Percentiles rank a stretch among this genome's conserved stretches.
These are phyloP conservation scores for Solanum hybrid DNA, from an alignment of 305 asterid genomes.

Conservation along the genomic window DNA sequence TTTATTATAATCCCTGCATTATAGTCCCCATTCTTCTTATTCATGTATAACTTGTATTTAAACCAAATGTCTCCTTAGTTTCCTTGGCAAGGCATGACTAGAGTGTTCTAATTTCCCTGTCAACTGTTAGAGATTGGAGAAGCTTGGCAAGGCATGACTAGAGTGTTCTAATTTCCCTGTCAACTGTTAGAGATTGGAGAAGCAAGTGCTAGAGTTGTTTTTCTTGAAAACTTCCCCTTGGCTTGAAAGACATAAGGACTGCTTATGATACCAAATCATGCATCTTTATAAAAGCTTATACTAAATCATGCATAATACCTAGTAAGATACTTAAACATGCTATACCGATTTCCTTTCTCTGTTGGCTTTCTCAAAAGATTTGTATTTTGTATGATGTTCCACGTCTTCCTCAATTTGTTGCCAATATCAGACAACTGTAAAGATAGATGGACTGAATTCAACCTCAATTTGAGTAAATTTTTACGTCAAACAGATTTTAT, in stretches of 20 bases:
- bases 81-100: neutral
- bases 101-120: neutral
- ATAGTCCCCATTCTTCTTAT: neutral
- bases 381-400: neutral
- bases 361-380: neutral
- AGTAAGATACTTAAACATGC: neutral
- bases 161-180: neutral
- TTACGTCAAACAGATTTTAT: neutral
- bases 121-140: neutral
- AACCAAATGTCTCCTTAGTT: neutral
- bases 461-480: neutral
- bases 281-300: neutral
- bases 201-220: neutral
- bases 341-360: neutral
- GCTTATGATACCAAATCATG: neutral
- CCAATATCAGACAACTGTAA: neutral
- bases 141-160: neutral
- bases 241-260: neutral
- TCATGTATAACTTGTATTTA: neutral
- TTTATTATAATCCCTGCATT: neutral
- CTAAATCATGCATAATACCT: neutral
- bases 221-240: neutral
- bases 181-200: neutral
- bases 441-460: neutral
- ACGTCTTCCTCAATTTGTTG: neutral